These are phyloP conservation scores for Nakazawaea pomicola DNA, from an alignment of 805 yeast genomes.

Conservation along the genomic window DNA sequence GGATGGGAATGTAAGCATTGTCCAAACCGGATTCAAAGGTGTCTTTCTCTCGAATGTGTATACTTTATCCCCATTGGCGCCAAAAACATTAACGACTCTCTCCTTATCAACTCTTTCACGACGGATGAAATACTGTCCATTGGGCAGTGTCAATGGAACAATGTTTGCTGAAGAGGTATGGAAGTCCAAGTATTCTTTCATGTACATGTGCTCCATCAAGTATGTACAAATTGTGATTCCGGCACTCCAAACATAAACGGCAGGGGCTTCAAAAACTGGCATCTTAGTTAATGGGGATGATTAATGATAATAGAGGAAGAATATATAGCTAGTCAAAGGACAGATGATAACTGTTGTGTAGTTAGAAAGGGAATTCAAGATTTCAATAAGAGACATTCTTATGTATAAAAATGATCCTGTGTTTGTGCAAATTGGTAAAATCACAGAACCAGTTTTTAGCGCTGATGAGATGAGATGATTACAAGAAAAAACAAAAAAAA, in stretches of 20 bases:
- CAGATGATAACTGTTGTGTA: not conserved
- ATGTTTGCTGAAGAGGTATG: slow-evolving; percentile 35
- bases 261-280: slow-evolving; percentile 43
- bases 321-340: slow-evolving; percentile 10
- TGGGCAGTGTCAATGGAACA: slow-evolving; percentile 33
- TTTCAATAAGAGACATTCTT: not conserved
- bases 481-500: too few relatives aligned
- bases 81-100: slow-evolving; percentile 43
- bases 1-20: slow-evolving; percentile 38
- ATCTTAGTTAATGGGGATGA: slow-evolving; percentile 15
- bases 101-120: slow-evolving; percentile 42
- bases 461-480: too few relatives aligned
- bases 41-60: slow-evolving; percentile 50
- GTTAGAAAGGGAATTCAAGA: not conserved
- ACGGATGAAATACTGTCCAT: slow-evolving; percentile 41
- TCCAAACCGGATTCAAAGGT: slow-evolving; percentile 46
- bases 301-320: not conserved
- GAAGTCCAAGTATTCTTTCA: slow-evolving; percentile 33
- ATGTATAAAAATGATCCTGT: too few relatives aligned
- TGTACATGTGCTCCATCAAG: slow-evolving; percentile 35
- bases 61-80: slow-evolving; percentile 31
- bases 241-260: slow-evolving; percentile 38
- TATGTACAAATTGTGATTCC: slow-evolving; percentile 36
- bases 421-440: too few relatives aligned
- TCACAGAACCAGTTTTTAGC: too few relatives aligned